Base-by-base conservation (phyloP, 1,284 basidiomycete genomes). In the Cutaneotrichosporon spelunceum region DNA sequence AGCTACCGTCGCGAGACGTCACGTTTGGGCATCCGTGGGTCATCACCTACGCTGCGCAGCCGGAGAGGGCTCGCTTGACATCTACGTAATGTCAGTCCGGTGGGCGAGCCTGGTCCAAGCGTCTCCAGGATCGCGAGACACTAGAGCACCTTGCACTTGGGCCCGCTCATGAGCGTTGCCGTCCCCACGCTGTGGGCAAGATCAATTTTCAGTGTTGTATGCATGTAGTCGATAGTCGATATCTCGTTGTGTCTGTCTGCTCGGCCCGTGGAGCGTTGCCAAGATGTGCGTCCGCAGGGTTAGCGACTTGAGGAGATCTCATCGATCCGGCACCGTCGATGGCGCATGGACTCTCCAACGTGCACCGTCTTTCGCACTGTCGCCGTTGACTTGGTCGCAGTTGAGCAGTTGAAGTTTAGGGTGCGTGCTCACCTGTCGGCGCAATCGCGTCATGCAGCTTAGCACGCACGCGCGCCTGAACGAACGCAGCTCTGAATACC, bases 161-260 rank as follows among this genome's bases (percentile, higher is more conserved):
- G 3, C 7, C 19, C 6, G 39, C 45, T 10, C 44, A n/a, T 21
- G 72, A 6, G 36, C 24, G 2, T 52, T 34, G 56, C 21, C 47
- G 23, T 30, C 16, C n/a, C 45, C 39, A 57, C 58, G 53, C 33
- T 13, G 45, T 23, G 47, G 16, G 26, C 23, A 16, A 16, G 5
- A 16, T 49, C 26, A 49, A 13, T 30, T 50, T 14, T 10, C 26
- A 36, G 54, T 66, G 65, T 66, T 66, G 65, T 66, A 66, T 63
- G 65, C 65, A 64, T 66, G 57, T 66, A 66, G 56, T 34, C 24
- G 34, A n/a, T 55, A 53, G 33, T 6, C 5, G 23, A 10, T 7
- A 24, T 11, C 10, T 27, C 13, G 24, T 24, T 23, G 5, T 21
- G 42, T 10, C 14, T 21, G 24, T 47, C 44, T n/a, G 45, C 10